Conservation (phyloP, 148 eudicot species). For the Beta vulgaris region DNA sequence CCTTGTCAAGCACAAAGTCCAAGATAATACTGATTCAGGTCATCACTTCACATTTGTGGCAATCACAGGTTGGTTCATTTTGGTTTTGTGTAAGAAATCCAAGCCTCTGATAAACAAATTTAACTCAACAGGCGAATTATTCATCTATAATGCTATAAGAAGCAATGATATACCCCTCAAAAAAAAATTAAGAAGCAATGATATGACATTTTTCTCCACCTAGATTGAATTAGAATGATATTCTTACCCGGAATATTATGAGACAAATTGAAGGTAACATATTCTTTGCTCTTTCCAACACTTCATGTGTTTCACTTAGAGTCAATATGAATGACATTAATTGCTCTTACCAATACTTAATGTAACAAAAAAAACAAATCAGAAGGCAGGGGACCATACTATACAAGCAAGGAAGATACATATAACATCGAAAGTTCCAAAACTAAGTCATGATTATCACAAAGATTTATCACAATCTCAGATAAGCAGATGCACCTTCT, state of each 20-base stretch:
- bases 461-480: not conserved
- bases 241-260: too few species aligned
- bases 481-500: slow-evolving; percentile 43
- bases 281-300: not conserved
- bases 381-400: not conserved
- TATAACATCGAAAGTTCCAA: not conserved
- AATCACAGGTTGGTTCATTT: not conserved
- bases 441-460: not conserved
- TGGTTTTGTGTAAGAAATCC: not conserved
- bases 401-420: not conserved
- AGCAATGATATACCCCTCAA: too few species aligned
- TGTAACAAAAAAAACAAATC: not conserved
- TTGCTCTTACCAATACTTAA: not conserved
- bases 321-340: not conserved
- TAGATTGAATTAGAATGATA: too few species aligned
- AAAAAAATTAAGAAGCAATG: too few species aligned
- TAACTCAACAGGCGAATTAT: not conserved
- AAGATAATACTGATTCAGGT: not conserved
- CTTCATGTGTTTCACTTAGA: not conserved
- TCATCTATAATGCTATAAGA: not conserved
- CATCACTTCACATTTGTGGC: not conserved
- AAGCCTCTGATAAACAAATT: not conserved
- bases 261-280: too few species aligned
- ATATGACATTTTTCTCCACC: too few species aligned
- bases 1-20: too few species aligned